Evolutionary conservation across 805 yeast genomes (phyloP).

Genomic region (Candida succiphila): DNA sequence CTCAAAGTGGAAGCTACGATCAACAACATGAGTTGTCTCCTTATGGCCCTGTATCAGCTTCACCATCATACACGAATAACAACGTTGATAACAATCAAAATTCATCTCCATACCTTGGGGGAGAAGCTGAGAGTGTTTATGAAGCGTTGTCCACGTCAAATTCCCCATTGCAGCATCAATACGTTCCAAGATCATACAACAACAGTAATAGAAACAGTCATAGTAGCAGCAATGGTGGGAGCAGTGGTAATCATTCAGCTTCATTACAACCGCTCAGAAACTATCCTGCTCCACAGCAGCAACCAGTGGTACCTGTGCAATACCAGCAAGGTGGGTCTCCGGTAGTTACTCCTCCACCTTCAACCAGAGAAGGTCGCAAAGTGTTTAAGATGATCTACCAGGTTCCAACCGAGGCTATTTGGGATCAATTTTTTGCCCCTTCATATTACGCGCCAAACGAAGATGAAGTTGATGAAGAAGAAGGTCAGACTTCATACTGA

Average conservation of each 20-base stretch:
- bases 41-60: neutral
- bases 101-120: neutral
- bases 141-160: slow-evolving; percentile 1
- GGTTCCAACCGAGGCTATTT: slow-evolving; percentile 54
- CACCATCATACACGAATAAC: neutral
- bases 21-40: neutral
- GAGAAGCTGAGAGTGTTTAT: neutral
- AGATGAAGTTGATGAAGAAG: slow-evolving; percentile 6
- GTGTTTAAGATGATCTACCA: slow-evolving; percentile 54
- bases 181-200: neutral
- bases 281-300: too few relatives aligned
- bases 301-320: too few relatives aligned
- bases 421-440: slow-evolving; percentile 52
- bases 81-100: neutral
- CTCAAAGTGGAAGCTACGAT: slow-evolving; percentile 5
- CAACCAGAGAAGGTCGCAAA: slow-evolving; percentile 38
- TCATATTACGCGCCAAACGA: slow-evolving; percentile 5
- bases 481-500: neutral
- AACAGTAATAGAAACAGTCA: neutral
- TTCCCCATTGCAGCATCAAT: slow-evolving; percentile 1
- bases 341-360: neutral
- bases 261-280: too few relatives aligned
- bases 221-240: too few relatives aligned
- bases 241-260: too few relatives aligned
- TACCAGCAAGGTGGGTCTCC: neutral